phyloP scores from a whole-genome alignment of 805 yeast genomes.

The Wickerhamomyces silvicola region DNA sequence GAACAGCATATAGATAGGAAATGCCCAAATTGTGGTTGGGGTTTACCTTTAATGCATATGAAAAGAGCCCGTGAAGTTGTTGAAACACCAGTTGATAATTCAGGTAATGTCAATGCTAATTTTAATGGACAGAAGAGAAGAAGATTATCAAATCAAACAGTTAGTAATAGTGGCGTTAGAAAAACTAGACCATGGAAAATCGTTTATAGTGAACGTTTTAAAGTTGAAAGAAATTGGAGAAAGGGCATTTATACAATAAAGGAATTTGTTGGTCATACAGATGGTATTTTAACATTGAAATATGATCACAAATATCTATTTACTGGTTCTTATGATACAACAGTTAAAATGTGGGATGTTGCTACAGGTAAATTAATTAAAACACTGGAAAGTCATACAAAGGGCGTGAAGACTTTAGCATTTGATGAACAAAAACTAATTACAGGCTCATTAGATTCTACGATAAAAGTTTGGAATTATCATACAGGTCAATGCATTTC shows the following conservation, averaged over 20 bases:
- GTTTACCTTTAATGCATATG: slow-evolving; percentile 89
- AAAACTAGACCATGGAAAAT: slow-evolving; percentile 89
- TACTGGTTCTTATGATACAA: slow-evolving; percentile 89
- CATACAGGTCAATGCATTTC: slow-evolving; percentile 91
- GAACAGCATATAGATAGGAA: slow-evolving; percentile 97
- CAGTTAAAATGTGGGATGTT: slow-evolving; percentile 90
- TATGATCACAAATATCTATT: slow-evolving; percentile 74
- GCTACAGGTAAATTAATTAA: slow-evolving; percentile 70
- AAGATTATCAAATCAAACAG: slow-evolving; percentile 19
- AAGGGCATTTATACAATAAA: slow-evolving; percentile 63
- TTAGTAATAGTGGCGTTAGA: slow-evolving; percentile 16
- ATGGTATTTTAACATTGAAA: slow-evolving; percentile 84
- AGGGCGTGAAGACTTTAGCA: slow-evolving; percentile 77
- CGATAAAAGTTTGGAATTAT: slow-evolving; percentile 94
- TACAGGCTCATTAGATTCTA: slow-evolving; percentile 86
- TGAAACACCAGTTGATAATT: slow-evolving; percentile 18
- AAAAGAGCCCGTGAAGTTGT: slow-evolving; percentile 54
- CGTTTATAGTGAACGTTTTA: slow-evolving; percentile 84
- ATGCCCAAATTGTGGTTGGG: slow-evolving; percentile 99
- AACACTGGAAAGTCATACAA: slow-evolving; percentile 81
- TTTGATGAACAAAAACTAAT: slow-evolving; percentile 87
- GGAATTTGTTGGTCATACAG: slow-evolving; percentile 74
- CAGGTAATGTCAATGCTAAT: slow-evolving; percentile 16
- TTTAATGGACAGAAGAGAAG: slow-evolving; percentile 20
- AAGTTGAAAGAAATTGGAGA: slow-evolving; percentile 93